Evolutionary conservation across 2,329 filamentous ascomycete species (phyloP).

Genomic region (Colletotrichum phormii): DNA sequence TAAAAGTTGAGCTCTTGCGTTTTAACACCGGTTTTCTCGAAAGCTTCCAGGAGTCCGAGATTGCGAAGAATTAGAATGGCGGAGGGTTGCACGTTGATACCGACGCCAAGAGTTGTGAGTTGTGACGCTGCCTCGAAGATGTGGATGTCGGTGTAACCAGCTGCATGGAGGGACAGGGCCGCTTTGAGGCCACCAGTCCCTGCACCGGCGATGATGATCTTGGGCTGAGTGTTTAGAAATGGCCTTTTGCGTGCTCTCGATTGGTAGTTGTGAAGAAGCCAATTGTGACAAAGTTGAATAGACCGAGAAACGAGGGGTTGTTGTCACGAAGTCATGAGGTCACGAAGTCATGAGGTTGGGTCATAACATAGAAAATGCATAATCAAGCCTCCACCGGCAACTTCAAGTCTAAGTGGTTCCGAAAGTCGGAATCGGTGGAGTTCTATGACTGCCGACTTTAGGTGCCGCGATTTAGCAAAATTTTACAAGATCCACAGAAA

Average conservation of each 20-base stretch:
- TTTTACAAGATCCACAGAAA: background rate
- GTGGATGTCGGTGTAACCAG: constrained; percentile 25
- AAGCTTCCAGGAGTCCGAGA: constrained; percentile 18
- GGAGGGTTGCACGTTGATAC: constrained; percentile 22
- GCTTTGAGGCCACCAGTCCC: constrained; percentile 27
- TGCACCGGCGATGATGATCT: constrained; percentile 44
- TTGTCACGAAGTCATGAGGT: background rate
- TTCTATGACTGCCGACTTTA: background rate
- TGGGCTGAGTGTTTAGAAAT: constrained; percentile 15
- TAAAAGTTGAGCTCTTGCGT: constrained; percentile 29
- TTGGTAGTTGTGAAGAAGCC: background rate
- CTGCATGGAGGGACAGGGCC: constrained; percentile 29
- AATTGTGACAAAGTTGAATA: background rate
- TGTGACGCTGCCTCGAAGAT: constrained; percentile 25
- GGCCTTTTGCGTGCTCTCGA: background rate
- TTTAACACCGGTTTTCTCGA: constrained; percentile 26
- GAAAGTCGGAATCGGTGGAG: constrained; percentile 5
- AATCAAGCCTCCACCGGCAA: background rate
- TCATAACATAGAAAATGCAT: background rate
- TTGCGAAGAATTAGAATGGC: constrained; percentile 26
- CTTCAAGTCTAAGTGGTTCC: constrained; percentile 9
- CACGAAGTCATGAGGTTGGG: background rate
- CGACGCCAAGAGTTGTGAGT: constrained; percentile 27
- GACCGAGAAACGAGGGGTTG: background rate
- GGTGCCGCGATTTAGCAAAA: background rate